Evolutionary conservation across 257 asterid genomes (phyloP).

Genomic region (Nicotiana knightiana): DNA sequence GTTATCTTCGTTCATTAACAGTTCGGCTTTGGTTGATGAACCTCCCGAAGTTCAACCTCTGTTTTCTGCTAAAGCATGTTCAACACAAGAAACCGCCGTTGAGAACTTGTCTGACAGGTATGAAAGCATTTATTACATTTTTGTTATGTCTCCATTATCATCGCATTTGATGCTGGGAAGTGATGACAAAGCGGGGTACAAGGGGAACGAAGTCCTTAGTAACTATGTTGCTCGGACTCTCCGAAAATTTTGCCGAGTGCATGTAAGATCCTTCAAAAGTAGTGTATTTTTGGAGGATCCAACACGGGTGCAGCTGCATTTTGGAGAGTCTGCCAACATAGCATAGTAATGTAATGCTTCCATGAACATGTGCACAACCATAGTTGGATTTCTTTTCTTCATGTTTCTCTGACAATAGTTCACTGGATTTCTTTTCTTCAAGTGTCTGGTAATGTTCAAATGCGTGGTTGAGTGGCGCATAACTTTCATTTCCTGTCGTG

Average conservation of each 20-base stretch:
- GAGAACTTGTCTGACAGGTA: constrained; percentile 49
- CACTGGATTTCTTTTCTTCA: not conserved
- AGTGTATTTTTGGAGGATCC: too few species aligned
- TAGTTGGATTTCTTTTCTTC: not conserved
- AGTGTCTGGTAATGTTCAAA: not conserved
- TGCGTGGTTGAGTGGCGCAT: not conserved
- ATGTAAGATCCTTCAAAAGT: too few species aligned
- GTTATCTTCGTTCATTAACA: constrained; percentile 59
- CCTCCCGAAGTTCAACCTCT: constrained; percentile 29
- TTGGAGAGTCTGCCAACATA: too few species aligned
- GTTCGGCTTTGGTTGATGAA: constrained; percentile 39
- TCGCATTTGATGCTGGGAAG: not conserved
- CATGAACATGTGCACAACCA: not conserved
- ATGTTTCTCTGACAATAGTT: not conserved
- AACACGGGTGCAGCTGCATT: too few species aligned
- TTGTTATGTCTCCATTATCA: not conserved
- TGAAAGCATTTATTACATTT: not conserved
- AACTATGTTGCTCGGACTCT: too few species aligned
- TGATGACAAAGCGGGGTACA: not conserved
- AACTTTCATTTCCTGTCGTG: not conserved
- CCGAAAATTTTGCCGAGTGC: too few species aligned
- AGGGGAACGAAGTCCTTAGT: not conserved
- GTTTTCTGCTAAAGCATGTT: constrained; percentile 27
- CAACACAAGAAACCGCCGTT: constrained; percentile 19
- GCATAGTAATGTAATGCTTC: not conserved